Base-by-base conservation (phyloP, 495 filamentous ascomycete genomes). In the Penicillium simplicissimum region DNA sequence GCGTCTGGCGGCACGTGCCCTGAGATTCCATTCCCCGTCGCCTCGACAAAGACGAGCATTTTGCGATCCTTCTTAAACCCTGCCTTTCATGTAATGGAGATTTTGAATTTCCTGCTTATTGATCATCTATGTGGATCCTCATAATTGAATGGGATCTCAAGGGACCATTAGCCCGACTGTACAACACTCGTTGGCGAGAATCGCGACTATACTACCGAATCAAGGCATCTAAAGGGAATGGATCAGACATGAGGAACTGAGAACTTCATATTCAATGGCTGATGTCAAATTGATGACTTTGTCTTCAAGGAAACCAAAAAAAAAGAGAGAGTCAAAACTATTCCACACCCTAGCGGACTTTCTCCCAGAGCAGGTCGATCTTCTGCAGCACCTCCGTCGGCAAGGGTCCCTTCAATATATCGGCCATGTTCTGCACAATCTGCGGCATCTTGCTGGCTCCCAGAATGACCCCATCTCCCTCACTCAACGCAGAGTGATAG, bases 381-480 rank as follows among this genome's bases (percentile, higher is more conserved):
- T 64, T 57, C 55, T 47, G 49, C 47, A 67, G 37, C 17, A 59
- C 38, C 11, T 61, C 55, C 43, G 21, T 45, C 11, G 76, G 75
- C 53, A 81, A 66, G 31, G 76, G 73, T 17, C 73, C 73, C 43
- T 67, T 67, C 36, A 38, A 15, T 15, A 75, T 67, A 61, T 65
- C 59, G 25, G 38, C 42, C 38, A 73, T 37, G 57, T 74, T 75
- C 58, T 67, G 59, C 49, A 51, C 47, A 31, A 77, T 53, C 55
- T 78, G 74, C 14, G 67, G 45, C 14, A 67, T 52, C 49, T 63
- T 72, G 59, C 71, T 77, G 23, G 70, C 71, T 0, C 75, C 76
- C 15, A 78, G 48, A 47, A 80, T 71, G 3, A 77, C 63, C 9
- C 72, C 71, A 48, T 80, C 76, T 13, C 52, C 61, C 1, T 70